Evolutionary conservation across 352 stramenopile genomes (phyloP), one percentile per base, ranked within the genome.

Genomic region (Phytophthora cactorum): DNA sequence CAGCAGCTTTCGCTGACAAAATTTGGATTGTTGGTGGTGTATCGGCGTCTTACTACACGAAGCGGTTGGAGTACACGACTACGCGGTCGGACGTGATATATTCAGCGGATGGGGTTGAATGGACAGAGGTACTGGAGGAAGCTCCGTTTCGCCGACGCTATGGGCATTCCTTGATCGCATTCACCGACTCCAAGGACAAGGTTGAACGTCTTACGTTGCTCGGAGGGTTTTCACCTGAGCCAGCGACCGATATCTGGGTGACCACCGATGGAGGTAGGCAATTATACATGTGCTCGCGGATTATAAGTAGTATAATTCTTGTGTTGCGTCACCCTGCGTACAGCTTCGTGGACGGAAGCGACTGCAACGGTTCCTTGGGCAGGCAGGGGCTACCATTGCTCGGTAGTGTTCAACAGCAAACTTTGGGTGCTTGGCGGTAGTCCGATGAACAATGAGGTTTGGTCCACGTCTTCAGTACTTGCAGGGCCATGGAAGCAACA

Each of bases 381-480:
- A 28, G 85, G 85, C 15, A 72, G 87, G 39, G 87, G 84, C 11
- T 93, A 86, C 59, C 87, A 95, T 66, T 95, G 87, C 69, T 75
- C 87, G 3, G 77, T 91, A 4, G 72, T 74, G 1, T 92, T 91
- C 59, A 56, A 85, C 36, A 59, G 52, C n/a, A 75, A 76, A 29
- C 50, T 93, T 4, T 93, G 82, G 71, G 63, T 95, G 17, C 70
- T 93, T n/a, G 87, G 85, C 8, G 87, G 87, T 1, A 93, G 77
- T 63, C 87, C 87, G n/a, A 60, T 93, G 14, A 92, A 87, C 60
- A 93, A 92, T 66, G 79, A 92, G 14, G 84, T 95, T 39, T 95
- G 86, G 85, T 87, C 74, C 4, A 90, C 87, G 1, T 56, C 74
- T 1, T 93, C 85, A 0, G 66, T 92, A n/a, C 56, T 93, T 14